Percentiles rank a stretch among this genome's conserved stretches.
phyloP scores from a whole-genome alignment of 371 early-diverging fungal genomes.

The Mycotypha africana region DNA sequence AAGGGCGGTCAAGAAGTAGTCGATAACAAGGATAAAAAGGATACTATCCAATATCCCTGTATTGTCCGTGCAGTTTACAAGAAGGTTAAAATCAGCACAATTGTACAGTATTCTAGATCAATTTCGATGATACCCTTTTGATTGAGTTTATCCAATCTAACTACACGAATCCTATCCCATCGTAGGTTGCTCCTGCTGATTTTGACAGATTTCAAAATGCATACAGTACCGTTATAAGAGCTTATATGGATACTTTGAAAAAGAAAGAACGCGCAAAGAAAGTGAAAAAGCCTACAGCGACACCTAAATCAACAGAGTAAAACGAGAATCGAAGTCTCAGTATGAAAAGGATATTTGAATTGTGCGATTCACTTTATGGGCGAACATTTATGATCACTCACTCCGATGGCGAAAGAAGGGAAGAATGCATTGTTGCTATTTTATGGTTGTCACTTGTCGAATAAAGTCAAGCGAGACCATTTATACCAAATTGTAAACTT shows the following conservation, averaged over 20 bases:
- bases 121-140: neutral
- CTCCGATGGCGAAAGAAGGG: too few species aligned
- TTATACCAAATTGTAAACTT: too few species aligned
- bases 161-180: neutral
- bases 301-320: too few species aligned
- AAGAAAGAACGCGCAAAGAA: slow-evolving; percentile 43
- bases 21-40: slow-evolving; percentile 4
- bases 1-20: slow-evolving; percentile 26
- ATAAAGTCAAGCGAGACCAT: too few species aligned
- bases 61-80: slow-evolving; percentile 36
- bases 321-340: too few species aligned
- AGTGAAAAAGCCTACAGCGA: too few species aligned
- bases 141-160: too few species aligned
- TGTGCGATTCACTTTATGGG: too few species aligned
- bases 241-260: slow-evolving; percentile 46
- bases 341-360: too few species aligned
- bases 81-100: slow-evolving; percentile 37
- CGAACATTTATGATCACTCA: too few species aligned
- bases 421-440: too few species aligned
- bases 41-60: slow-evolving; percentile 29
- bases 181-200: slow-evolving; percentile 33
- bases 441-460: too few species aligned
- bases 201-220: slow-evolving; percentile 35
- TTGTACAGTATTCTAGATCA: slow-evolving; percentile 15
- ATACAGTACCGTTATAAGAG: slow-evolving; percentile 38